Percentiles rank a stretch among this genome's conserved stretches.
Evolutionary conservation across 208 protist genomes (phyloP).

Genomic region (Leishmania tropica): DNA sequence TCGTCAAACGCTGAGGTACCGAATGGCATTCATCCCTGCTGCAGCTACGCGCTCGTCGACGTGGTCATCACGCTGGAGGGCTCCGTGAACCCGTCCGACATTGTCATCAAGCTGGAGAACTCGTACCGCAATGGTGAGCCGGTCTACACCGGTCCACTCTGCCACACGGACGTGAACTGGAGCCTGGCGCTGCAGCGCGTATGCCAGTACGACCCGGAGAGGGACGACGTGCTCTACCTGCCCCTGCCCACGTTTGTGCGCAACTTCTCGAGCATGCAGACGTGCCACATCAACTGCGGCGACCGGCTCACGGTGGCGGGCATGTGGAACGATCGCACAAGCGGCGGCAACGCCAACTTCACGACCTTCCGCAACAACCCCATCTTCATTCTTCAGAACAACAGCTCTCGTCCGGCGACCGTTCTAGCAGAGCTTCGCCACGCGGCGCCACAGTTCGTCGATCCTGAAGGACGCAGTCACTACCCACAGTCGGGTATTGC

Average conservation of each 20-base stretch:
- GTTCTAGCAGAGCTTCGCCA: slow-evolving; percentile 84
- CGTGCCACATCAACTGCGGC: slow-evolving; percentile 88
- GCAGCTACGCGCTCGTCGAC: slow-evolving; percentile 75
- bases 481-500: slow-evolving; percentile 84
- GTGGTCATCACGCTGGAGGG: slow-evolving; percentile 65
- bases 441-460: slow-evolving; percentile 58
- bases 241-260: slow-evolving; percentile 77
- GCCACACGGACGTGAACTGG: slow-evolving; percentile 61
- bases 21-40: slow-evolving; percentile 81
- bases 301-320: slow-evolving; percentile 69
- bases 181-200: slow-evolving; percentile 58
- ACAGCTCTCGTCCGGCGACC: slow-evolving; percentile 56
- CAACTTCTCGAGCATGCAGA: slow-evolving; percentile 82
- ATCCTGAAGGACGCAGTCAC: slow-evolving; percentile 73
- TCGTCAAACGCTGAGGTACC: slow-evolving; percentile 56
- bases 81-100: slow-evolving; percentile 51
- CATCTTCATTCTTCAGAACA: slow-evolving; percentile 89
- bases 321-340: slow-evolving; percentile 61
- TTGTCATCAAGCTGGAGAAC: slow-evolving; percentile 79
- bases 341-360: slow-evolving; percentile 80
- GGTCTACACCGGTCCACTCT: slow-evolving; percentile 68
- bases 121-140: slow-evolving; percentile 51
- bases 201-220: slow-evolving; percentile 53
- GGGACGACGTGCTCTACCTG: slow-evolving; percentile 64
- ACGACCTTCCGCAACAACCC: slow-evolving; percentile 89